Base-by-base conservation (phyloP, 441 rosid species). In the Raphanus hybrid region DNA sequence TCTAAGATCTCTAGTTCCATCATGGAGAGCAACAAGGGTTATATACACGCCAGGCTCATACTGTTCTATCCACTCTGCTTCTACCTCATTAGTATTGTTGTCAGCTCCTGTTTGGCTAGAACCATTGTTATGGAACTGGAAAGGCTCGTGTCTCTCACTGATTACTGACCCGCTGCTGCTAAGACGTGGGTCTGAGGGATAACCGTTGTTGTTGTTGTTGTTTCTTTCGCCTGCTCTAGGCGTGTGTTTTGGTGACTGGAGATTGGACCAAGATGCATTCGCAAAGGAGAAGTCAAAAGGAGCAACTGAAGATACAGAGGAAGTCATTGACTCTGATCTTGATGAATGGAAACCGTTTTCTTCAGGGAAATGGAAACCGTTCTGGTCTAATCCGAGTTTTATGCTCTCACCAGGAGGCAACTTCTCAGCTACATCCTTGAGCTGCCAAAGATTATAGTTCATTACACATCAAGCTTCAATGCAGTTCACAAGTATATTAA, bases 11-110 rank as follows among this genome's bases (percentile, higher is more conserved):
- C 97, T 92, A 67, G 97, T 91, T 78, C 99, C 99, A 80, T 93
- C 98, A n/a, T 63, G 90, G 59, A 93, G 80, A 54, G 96, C 94
- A 72, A 92, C 90, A 26, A 93, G 94, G 27, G 99, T 93, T 77
- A 93, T 92, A 78, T 91, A 96, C 70, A 96, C 99, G 55, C 99
- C 98, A 0, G 94, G 91, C 84, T 96, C 99, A 64, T 92, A 92
- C 74, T 92, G 99, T 72, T 96, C 99, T 5, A 89, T 96, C 99
- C 98, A 29, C 34, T 29, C 34, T 29, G 34, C 34, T 29, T 29
- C 34, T 0, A 29, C 34, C 6, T 29, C 34, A 29, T 29, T 29
- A 29, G 34, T 29, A 29, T 29, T 29, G 34, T 29, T 29, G 34
- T 29, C 34, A 29, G 34, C 34, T 29, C 34, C 34, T 29, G 34